A percentile compares a stretch with the other conserved stretches of the same genome.
These are phyloP conservation scores for Dillenia turbinata DNA, from an alignment of 164 flowering plant species.

Conservation along the genomic window DNA sequence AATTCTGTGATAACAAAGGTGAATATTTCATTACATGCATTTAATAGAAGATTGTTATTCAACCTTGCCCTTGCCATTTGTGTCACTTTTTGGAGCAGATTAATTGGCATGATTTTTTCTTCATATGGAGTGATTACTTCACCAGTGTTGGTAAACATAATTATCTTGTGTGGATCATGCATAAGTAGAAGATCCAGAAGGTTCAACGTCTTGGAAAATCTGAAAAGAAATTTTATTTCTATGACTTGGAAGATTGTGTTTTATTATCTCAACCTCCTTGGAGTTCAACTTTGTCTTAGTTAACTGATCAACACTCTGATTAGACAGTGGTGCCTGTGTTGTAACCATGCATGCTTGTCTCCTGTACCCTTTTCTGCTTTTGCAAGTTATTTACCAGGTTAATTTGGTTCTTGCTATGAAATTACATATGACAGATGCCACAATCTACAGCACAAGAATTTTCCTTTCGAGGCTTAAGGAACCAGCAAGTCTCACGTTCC, in stretches of 20 bases:
- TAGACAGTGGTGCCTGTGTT: neutral
- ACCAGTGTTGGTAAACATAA: no score
- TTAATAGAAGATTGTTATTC: neutral
- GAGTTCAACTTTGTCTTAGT: no score
- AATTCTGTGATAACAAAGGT: constrained; percentile 47
- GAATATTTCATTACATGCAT: constrained; percentile 2
- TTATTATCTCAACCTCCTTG: no score
- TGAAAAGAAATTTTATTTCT: no score
- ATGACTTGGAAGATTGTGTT: no score
- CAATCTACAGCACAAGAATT: constrained; percentile 24
- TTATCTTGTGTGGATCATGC: no score
- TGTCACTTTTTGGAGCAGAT: neutral
- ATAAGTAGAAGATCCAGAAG: no score
- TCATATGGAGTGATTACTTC: no score
- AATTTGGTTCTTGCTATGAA: neutral
- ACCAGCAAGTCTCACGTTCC: constrained; percentile 22
- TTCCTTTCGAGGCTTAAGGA: constrained; percentile 27
- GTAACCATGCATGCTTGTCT: neutral
- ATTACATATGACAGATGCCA: constrained; percentile 27
- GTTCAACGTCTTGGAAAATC: no score
- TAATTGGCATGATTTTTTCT: no score
- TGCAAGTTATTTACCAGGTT: neutral
- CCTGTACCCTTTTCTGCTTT: neutral
- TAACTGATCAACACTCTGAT: no score
- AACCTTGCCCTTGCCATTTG: neutral